Base-by-base conservation (phyloP, 129 eudicot genomes). In the Artemisia annua region DNA sequence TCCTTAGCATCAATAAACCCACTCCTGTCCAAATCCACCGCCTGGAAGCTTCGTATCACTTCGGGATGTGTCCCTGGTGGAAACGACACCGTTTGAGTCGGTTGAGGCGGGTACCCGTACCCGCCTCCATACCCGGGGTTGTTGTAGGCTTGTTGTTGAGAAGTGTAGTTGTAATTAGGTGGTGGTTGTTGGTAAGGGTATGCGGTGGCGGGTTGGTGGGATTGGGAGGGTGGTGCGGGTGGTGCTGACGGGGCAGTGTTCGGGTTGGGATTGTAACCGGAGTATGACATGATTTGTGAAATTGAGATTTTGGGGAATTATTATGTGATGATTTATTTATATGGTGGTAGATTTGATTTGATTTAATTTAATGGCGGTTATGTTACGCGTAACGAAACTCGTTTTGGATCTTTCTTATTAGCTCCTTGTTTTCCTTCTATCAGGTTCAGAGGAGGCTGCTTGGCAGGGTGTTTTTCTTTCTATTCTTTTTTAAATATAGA, bases 21-120 rank as follows among this genome's bases (percentile, higher is more conserved):
- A 78, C 91, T 92, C 67, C 78, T 74, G 72, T 92, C 95, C 75
- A 82, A 75, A 67, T 92, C 98, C 22, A 87, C 96, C 86, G 82
- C 87, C 91, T 89, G 87, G 69, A 89, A 92, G 77, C 89, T 87
- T 80, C 95, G 89, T 26, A 92, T 83, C 8, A 92, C 83, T 52
- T 89, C 95, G 72, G 98, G 94, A 76, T 87, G 83, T 1, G 92
- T 89, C 7, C 98, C 96, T 54, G 95, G 88, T 0, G 94, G 94
- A 76, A 88, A 91, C 59, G 75, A 70, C 24, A 65, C 73, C 50
- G 73, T 53, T 2, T 48, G 46, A n/a, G 83, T 18, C 15, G 81
- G 35, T 30, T 39, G 46, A 39, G 46, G 11, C 10, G 46, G 46
- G 35, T 30, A 30, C 6, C 85, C 81, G 35, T 72, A 84, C 44